phyloP scores from a whole-genome alignment of 345 rosid species.

The Eucalyptus shirleyi region DNA sequence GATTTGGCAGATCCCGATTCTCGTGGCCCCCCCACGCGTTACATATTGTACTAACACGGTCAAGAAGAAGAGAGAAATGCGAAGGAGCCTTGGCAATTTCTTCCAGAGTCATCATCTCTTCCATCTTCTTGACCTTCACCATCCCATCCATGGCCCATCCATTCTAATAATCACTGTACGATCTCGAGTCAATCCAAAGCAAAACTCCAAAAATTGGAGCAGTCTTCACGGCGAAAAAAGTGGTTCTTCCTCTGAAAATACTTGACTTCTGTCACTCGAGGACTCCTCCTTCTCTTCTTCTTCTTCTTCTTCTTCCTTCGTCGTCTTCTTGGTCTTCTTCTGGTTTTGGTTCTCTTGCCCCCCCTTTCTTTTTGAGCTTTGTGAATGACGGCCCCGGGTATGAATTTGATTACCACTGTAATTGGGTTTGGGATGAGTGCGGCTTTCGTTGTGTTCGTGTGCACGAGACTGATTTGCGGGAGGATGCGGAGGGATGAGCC shows the following conservation, averaged over 20 bases:
- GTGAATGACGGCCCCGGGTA: constrained; percentile 25
- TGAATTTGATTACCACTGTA: constrained; percentile 42
- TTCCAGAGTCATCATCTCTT: neutral
- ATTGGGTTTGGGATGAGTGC: constrained; percentile 65
- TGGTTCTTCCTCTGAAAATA: neutral
- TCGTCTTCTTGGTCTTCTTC: neutral
- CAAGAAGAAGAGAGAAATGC: neutral
- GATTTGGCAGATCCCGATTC: neutral
- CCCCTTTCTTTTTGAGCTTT: neutral
- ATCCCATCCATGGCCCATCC: neutral
- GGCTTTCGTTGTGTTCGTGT: constrained; percentile 47
- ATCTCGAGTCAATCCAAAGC: neutral
- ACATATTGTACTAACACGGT: neutral
- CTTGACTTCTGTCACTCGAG: neutral
- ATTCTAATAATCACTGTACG: neutral
- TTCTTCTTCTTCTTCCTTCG: neutral
- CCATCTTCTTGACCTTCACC: neutral
- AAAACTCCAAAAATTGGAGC: neutral
- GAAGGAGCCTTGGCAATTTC: neutral
- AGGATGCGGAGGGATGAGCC: constrained; percentile 24
- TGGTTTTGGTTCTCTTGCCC: neutral
- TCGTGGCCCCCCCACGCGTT: neutral
- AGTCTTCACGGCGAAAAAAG: neutral
- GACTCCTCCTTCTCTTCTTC: neutral
- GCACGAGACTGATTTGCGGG: constrained; percentile 51